Percentiles rank a stretch among this genome's conserved stretches.
These are phyloP conservation scores for Naganishia randhawae DNA, from an alignment of 768 basidiomycete species.

Conservation along the genomic window DNA sequence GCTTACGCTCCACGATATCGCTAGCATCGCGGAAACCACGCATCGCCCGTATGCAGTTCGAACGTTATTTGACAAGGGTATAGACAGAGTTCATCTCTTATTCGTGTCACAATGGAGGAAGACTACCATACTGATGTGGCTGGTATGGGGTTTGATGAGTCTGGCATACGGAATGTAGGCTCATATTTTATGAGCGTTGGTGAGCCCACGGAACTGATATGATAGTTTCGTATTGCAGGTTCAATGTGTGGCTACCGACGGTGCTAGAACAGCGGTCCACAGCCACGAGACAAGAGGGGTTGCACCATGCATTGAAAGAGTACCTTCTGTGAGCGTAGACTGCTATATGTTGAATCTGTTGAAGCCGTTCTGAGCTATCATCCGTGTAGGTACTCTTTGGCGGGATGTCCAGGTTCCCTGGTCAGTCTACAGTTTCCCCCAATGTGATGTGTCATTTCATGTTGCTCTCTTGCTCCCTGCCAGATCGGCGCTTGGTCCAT, in stretches of 20 bases:
- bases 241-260: constrained; percentile 49
- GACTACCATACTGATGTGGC: constrained; percentile 49
- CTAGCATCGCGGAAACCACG: neutral
- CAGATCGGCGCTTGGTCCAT: constrained; percentile 49
- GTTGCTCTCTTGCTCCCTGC: neutral
- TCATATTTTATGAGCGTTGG: too few relatives aligned
- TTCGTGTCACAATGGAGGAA: constrained; percentile 46
- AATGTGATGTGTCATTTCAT: neutral
- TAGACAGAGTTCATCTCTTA: constrained; percentile 29
- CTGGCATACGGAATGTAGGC: constrained; percentile 32
- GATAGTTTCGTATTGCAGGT: constrained; percentile 41
- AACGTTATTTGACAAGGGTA: neutral
- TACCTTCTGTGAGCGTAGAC: constrained; percentile 37
- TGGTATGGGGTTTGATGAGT: constrained; percentile 49
- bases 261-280: constrained; percentile 45
- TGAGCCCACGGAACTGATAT: neutral
- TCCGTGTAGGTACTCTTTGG: constrained; percentile 31
- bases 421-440: constrained; percentile 25
- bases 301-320: constrained; percentile 42
- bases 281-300: constrained; percentile 39
- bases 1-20: neutral
- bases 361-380: neutral
- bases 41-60: neutral
- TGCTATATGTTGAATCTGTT: neutral
- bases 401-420: constrained; percentile 48